These are phyloP conservation scores for Chrysosporium queenslandicum DNA, from an alignment of 2,329 filamentous ascomycete species.

Conservation along the genomic window DNA sequence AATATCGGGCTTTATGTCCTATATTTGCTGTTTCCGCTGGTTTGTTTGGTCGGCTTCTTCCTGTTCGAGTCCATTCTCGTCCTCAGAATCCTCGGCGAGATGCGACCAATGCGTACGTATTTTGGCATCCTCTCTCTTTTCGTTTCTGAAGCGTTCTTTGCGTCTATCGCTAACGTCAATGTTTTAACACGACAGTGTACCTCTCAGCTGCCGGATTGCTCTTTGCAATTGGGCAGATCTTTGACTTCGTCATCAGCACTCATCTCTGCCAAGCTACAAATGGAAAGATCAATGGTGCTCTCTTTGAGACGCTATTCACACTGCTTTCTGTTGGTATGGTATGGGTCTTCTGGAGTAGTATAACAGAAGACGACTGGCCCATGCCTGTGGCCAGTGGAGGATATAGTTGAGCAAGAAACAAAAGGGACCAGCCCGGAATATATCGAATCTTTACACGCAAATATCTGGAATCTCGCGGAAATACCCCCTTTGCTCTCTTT, in stretches of 20 bases:
- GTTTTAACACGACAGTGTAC: slow-evolving; percentile 47
- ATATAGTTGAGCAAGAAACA: slow-evolving; percentile 23
- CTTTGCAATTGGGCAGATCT: slow-evolving; percentile 87
- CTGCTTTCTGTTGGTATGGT: slow-evolving; percentile 69
- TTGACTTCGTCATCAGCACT: slow-evolving; percentile 87
- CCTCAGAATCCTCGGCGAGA: slow-evolving; percentile 73
- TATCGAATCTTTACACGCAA: neutral
- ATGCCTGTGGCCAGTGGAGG: slow-evolving; percentile 34
- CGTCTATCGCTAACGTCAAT: neutral
- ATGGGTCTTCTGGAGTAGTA: slow-evolving; percentile 98
- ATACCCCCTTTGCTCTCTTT: slow-evolving; percentile 5
- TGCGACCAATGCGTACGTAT: slow-evolving; percentile 68
- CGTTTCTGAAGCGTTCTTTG: neutral
- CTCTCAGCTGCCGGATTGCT: slow-evolving; percentile 62
- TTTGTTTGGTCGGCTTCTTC: slow-evolving; percentile 84
- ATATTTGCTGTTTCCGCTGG: slow-evolving; percentile 78
- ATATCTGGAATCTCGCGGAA: slow-evolving; percentile 5
- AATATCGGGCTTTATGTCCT: slow-evolving; percentile 85
- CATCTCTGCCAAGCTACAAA: slow-evolving; percentile 76
- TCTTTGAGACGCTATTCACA: slow-evolving; percentile 92
- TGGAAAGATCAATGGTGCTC: slow-evolving; percentile 80
- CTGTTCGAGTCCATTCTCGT: slow-evolving; percentile 76
- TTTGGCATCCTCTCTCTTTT: neutral
- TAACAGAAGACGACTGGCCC: slow-evolving; percentile 98
- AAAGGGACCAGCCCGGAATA: neutral